phyloP scores from a whole-genome alignment of 805 yeast genomes.

The Wickerhamomyces rabaulensis region DNA sequence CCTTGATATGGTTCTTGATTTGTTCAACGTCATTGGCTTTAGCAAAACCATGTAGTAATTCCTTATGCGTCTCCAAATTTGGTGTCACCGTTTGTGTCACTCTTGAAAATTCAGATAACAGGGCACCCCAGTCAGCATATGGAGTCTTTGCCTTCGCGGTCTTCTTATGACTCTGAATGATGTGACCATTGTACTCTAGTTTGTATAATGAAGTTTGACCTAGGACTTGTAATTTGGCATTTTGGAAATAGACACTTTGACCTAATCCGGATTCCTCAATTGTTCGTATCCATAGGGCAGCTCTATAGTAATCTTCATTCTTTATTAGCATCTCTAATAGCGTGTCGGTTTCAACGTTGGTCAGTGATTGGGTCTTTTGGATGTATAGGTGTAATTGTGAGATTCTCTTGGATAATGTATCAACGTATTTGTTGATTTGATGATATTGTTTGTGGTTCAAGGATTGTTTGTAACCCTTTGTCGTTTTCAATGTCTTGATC shows the following conservation, averaged over 20 bases:
- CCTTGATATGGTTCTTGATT: conserved; percentile 13
- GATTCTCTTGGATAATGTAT: not conserved
- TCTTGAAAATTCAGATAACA: conserved; percentile 6
- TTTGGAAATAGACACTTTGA: conserved; percentile 9
- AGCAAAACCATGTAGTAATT: conserved; percentile 19
- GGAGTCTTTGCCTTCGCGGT: not conserved
- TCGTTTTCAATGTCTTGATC: not conserved
- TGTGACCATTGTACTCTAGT: not conserved
- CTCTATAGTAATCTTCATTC: conserved; percentile 2
- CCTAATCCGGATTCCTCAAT: not conserved
- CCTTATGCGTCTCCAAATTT: conserved; percentile 17
- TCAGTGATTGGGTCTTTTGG: not conserved
- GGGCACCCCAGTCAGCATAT: not conserved
- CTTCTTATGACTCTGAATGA: not conserved
- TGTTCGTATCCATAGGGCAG: conserved; percentile 6
- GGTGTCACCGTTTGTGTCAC: conserved; percentile 7
- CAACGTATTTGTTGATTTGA: not conserved
- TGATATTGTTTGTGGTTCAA: not conserved
- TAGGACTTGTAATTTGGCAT: conserved; percentile 11
- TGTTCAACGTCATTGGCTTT: conserved; percentile 13
- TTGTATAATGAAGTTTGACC: conserved; percentile 14
- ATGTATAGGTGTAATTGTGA: not conserved
- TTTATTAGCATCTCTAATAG: not conserved
- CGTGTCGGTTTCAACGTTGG: conserved; percentile 2
- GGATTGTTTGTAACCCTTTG: not conserved